Evolutionary conservation across 148 eudicot species (phyloP).

Genomic region (Silene latifolia): DNA sequence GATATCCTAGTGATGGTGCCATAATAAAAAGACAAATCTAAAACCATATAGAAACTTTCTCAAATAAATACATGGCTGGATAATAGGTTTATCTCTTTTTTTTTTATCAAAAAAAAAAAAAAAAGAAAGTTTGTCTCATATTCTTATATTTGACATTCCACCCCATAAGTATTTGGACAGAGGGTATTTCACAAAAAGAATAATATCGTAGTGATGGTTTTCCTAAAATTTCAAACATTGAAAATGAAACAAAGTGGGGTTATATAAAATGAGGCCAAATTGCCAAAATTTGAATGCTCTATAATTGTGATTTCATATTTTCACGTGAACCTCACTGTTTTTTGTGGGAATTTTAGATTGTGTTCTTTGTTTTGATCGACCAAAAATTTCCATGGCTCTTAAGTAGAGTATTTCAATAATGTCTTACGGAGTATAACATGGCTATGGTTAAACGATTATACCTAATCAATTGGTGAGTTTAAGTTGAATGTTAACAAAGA

Average conservation of each 20-base stretch:
- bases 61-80: no score
- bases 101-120: no score
- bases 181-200: conserved; percentile 15
- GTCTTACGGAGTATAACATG: no score
- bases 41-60: no score
- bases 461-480: no score
- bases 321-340: conserved; percentile 21
- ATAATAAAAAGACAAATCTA: no score
- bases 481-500: no score
- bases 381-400: no score
- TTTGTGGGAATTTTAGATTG: neutral
- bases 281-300: conserved; percentile 18
- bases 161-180: conserved; percentile 3
- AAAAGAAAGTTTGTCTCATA: neutral
- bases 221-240: conserved; percentile 10
- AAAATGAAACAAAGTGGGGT: conserved; percentile 24
- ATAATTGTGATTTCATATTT: neutral
- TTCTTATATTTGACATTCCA: conserved; percentile 7
- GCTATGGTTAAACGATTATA: no score
- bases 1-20: no score
- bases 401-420: no score
- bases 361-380: neutral
- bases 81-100: no score
- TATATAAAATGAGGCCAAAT: conserved; percentile 10
- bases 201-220: neutral